Evolutionary conservation across 2,329 filamentous ascomycete species (phyloP), one percentile per base, ranked within the genome.

Genomic region (Fusarium camptoceras): DNA sequence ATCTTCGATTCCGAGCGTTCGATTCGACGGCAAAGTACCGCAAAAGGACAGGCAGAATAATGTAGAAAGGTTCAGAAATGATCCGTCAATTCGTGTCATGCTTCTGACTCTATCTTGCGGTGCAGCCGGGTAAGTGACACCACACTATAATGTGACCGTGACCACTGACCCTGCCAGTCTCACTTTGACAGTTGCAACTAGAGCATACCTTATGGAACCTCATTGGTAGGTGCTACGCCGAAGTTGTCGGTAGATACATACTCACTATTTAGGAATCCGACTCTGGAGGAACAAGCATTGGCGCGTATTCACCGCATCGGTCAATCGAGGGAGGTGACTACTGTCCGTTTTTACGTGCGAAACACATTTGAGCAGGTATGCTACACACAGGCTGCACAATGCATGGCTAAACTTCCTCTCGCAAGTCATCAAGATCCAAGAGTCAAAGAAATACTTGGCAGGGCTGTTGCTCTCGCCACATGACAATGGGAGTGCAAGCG

Each of bases 41-140:
- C 81, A 81, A 14, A 80, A 77, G 2, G 80, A 84, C 1, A 76
- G 85, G 5, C 79, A 82, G 8, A 46, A 64, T 0, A 80, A 83
- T 0, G 68, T 87, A 0, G 68, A 83, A 0, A 73, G 58, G 7
- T 86, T 87, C 67, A 76, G 77, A 2, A 70, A 50, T 0, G 79
- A 86, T 12, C 73, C 79, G 0, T 59, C 37, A 0, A 70, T 84
- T 6, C 74, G 76, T 1, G 81, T 87, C 6, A 79, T 86, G 56
- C 77, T 88, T 0, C 72, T 87, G 2, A 86, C 85, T 1, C 73
- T 87, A 2, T 81, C 82, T 0, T 88, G 85, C 55, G 86, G 84
- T 37, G 83, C 84, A n/a, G 82, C 83, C 24, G 85, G 85, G 83
- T 84, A 72, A 74, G 81, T 51, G 14, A 53, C 16, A 16, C 2